Evolutionary conservation across 2,329 filamentous ascomycete genomes (phyloP).

Genomic region (Grosmannia serpens): DNA sequence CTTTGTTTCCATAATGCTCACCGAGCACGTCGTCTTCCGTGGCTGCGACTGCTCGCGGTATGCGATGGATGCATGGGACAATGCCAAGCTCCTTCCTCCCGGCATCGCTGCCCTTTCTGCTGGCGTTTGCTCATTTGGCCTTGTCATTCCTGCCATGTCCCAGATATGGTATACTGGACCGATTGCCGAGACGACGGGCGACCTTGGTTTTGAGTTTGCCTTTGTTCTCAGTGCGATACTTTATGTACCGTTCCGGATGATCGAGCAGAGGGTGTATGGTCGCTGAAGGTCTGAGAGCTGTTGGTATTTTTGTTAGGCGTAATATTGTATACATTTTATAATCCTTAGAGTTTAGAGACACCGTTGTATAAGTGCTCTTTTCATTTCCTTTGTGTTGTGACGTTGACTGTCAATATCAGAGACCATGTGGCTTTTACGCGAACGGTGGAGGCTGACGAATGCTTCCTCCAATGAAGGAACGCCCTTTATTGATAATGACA

Average conservation of each 20-base stretch:
- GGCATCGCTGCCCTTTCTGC: conserved; percentile 17
- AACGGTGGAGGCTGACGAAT: too few relatives aligned
- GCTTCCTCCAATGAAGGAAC: too few relatives aligned
- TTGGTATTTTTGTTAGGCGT: neutral
- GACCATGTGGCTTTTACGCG: too few relatives aligned
- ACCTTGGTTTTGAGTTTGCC: conserved; percentile 33
- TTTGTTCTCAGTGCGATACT: conserved; percentile 28
- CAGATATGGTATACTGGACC: conserved; percentile 33
- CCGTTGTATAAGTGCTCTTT: neutral
- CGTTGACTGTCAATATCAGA: too few relatives aligned
- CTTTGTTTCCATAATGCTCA: conserved; percentile 27
- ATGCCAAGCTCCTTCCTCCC: conserved; percentile 14
- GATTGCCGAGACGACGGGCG: conserved; percentile 29
- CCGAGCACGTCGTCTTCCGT: conserved; percentile 18
- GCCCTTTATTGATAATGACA: too few relatives aligned
- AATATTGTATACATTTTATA: neutral
- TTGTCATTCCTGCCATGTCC: conserved; percentile 28
- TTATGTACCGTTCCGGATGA: conserved; percentile 27
- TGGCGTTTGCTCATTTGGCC: conserved; percentile 12
- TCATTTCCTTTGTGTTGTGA: neutral
- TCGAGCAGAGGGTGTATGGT: conserved; percentile 16
- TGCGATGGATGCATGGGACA: conserved; percentile 15
- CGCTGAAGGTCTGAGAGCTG: neutral
- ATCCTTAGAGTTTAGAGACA: neutral
- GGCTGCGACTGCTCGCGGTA: conserved; percentile 12